A percentile compares a stretch with the other conserved stretches of the same genome.
Conservation (phyloP, 768 basidiomycete species). For the Phanerochaete sordida region DNA sequence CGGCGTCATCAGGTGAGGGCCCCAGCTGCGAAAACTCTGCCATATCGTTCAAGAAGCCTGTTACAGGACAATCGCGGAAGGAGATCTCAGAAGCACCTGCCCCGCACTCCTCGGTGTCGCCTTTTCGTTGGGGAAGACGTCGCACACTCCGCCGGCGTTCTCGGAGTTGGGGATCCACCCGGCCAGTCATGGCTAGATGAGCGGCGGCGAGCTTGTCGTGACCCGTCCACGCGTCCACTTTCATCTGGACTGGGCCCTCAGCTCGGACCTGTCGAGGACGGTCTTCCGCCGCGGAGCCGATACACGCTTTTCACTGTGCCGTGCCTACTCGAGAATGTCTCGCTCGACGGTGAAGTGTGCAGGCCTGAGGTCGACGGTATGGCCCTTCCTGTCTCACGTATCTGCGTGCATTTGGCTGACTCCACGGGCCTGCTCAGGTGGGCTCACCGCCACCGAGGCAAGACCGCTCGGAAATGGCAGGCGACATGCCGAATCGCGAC, state of each 20-base stretch:
- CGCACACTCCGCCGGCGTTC: neutral
- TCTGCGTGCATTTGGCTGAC: neutral
- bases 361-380: neutral
- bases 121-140: neutral
- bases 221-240: too few species aligned
- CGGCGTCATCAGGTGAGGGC: neutral
- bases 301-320: too few species aligned
- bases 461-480: neutral
- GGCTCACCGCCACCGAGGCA: neutral
- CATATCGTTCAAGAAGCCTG: neutral
- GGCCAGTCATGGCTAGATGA: neutral
- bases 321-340: neutral
- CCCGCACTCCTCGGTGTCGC: neutral
- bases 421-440: neutral
- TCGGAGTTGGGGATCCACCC: neutral
- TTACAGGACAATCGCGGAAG: neutral
- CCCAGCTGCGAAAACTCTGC: neutral
- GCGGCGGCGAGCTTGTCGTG: neutral
- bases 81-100: neutral
- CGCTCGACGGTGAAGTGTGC: neutral
- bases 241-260: too few species aligned
- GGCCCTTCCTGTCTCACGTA: neutral
- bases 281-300: too few species aligned
- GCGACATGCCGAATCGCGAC: neutral
- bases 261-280: too few species aligned